Conservation (phyloP, 164 flowering plant genomes). For the Santalum album region DNA sequence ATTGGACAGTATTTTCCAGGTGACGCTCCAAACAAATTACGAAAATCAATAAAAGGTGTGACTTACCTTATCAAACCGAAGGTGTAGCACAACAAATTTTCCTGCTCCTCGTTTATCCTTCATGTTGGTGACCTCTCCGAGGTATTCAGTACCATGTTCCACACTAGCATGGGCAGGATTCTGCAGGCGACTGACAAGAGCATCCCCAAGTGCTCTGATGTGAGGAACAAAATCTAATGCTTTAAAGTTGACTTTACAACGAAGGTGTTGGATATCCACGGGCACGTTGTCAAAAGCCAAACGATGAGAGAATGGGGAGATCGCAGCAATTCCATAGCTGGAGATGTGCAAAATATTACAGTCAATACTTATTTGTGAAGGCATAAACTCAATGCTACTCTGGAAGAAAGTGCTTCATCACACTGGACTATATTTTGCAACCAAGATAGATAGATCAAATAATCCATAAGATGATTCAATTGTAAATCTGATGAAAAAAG, state of each 20-base stretch:
- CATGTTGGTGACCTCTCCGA: slow-evolving; percentile 29
- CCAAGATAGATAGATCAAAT: too few species aligned
- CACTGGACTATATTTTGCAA: too few species aligned
- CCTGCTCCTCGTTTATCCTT: slow-evolving; percentile 21
- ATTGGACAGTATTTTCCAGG: too few species aligned
- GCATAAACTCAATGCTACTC: too few species aligned
- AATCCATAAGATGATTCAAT: not conserved
- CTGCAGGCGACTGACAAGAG: slow-evolving; percentile 70
- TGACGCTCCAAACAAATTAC: not conserved
- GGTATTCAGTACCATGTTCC: slow-evolving; percentile 18
- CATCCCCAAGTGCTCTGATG: slow-evolving; percentile 69
- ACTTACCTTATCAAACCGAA: slow-evolving; percentile 92
- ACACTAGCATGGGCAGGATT: slow-evolving; percentile 24
- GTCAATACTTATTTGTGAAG: too few species aligned
- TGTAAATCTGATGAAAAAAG: not conserved
- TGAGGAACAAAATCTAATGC: slow-evolving; percentile 86
- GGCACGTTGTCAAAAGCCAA: slow-evolving; percentile 86
- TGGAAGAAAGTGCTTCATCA: too few species aligned
- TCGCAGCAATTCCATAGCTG: slow-evolving; percentile 93
- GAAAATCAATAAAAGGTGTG: too few species aligned
- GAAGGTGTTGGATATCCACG: slow-evolving; percentile 66
- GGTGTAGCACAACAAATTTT: slow-evolving; percentile 87
- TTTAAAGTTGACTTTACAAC: slow-evolving; percentile 92
- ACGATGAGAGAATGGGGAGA: slow-evolving; percentile 97
- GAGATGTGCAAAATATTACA: slow-evolving; percentile 4